Base-by-base conservation (phyloP, 2,329 filamentous ascomycete species). In the Thyridium curvatum region DNA sequence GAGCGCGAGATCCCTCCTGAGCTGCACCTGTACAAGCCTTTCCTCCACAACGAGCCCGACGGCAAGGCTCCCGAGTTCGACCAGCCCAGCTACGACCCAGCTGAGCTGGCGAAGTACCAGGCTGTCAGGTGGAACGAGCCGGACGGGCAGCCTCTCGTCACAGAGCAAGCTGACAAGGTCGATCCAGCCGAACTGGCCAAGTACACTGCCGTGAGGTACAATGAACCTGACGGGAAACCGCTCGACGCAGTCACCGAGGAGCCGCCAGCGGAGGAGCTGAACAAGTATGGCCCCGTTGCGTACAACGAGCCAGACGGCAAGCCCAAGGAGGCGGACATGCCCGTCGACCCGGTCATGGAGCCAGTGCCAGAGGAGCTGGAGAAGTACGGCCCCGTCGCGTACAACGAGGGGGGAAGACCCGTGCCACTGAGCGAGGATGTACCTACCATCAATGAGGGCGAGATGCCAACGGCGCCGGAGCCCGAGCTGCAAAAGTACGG, bases 151-250 rank as follows among this genome's bases (percentile, higher is more conserved):
- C 26, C 41, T n/a, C n/a, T n/a, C 3, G 10, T 26, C 21, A 26
- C 21, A 26, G 21, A 26, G 21, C 21, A 26, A 26, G 21, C 21
- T 26, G 21, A 26, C 21, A 26, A 26, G 21, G 21, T 26, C 21
- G 41, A 45, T 6, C 64, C 68, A 34, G 50, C 59, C 4, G 68
- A 71, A 43, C 49, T 71, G 34, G 51, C 55, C 38, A 54, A 61
- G 40, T 72, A 72, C 46, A 29, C 46, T 8, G 42, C 43, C 1
- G 33, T 47, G 16, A 35, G 37, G 13, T 49, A 40, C 17, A 43
- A 49, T 8, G 51, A 52, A 12, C 47, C 48, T 3, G 44, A 52
- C 17, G 48, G 51, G 2, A 41, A 45, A 16, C 42, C 18, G 12
- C 37, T 26, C 2, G 15, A 34, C 16, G 18, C 7, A 18, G 18